phyloP scores from a whole-genome alignment of 805 yeast genomes.

The Cyberlindnera xishuangbannaensis region DNA sequence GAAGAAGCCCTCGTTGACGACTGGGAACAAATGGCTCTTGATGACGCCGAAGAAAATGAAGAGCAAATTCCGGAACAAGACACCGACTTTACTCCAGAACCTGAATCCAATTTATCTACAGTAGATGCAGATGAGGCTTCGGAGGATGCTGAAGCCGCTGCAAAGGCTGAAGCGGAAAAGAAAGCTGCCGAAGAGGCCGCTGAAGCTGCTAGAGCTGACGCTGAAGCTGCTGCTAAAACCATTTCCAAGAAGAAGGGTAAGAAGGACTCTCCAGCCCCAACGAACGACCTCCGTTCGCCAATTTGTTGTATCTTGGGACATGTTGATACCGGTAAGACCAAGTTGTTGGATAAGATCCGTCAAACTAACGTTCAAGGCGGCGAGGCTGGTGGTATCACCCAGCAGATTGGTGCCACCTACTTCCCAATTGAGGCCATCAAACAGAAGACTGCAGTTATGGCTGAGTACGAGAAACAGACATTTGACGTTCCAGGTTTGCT shows the following conservation, averaged over 20 bases:
- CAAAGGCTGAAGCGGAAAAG: constrained; percentile 20
- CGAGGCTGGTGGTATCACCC: constrained; percentile 99
- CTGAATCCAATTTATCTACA: constrained; percentile 25
- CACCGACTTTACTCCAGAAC: neutral
- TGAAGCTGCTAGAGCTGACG: too few species aligned
- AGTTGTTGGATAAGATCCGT: constrained; percentile 92
- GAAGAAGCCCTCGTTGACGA: constrained; percentile 59
- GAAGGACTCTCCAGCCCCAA: constrained; percentile 3
- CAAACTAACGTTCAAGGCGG: constrained; percentile 99
- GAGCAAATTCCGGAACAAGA: constrained; percentile 40
- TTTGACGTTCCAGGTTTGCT: constrained; percentile 96
- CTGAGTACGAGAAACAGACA: constrained; percentile 72
- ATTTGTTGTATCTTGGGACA: constrained; percentile 99
- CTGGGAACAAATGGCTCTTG: constrained; percentile 74
- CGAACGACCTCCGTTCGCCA: constrained; percentile 82
- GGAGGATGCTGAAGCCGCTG: constrained; percentile 17
- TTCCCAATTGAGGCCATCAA: constrained; percentile 95
- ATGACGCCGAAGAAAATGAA: constrained; percentile 51
- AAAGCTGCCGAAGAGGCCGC: neutral
- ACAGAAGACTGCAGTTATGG: constrained; percentile 89
- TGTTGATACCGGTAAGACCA: constrained; percentile 99
- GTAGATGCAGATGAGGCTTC: constrained; percentile 19
- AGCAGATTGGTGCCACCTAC: constrained; percentile 99
- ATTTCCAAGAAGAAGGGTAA: constrained; percentile 16
- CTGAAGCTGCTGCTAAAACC: constrained; percentile 17